Percentiles rank a stretch among this genome's conserved stretches.
These are phyloP conservation scores for Anisogramma anomala DNA, from an alignment of 2,329 filamentous ascomycete genomes.

Conservation along the genomic window DNA sequence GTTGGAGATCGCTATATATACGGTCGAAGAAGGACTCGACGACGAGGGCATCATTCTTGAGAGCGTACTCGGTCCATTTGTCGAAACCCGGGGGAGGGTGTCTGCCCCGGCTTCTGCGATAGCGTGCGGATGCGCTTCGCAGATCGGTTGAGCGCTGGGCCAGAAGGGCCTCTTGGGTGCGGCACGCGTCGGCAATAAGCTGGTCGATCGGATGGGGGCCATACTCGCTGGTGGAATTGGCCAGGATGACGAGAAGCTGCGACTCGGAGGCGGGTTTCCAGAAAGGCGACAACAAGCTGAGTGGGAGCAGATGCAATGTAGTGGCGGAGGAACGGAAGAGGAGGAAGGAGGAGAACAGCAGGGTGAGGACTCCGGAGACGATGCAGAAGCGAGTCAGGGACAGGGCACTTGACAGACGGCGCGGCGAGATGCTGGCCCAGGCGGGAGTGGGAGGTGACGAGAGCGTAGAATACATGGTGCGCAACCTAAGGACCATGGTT, in stretches of 20 bases:
- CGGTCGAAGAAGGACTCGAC: constrained; percentile 41
- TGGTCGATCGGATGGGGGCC: constrained; percentile 32
- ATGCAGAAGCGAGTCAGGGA: constrained; percentile 10
- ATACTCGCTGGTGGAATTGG: constrained; percentile 5
- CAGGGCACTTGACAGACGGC: constrained; percentile 6
- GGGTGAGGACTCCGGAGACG: constrained; percentile 8
- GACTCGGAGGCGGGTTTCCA: constrained; percentile 14
- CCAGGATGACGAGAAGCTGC: constrained; percentile 13
- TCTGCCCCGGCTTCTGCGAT: constrained; percentile 34
- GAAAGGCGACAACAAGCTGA: constrained; percentile 6
- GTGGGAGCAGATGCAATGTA: constrained; percentile 3
- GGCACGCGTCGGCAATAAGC: constrained; percentile 30
- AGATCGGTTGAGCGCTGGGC: constrained; percentile 32
- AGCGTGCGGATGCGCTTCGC: constrained; percentile 32
- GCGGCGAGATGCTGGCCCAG: constrained; percentile 9
- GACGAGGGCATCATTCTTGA: constrained; percentile 29
- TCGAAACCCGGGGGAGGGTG: constrained; percentile 39
- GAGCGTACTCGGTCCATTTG: constrained; percentile 34
- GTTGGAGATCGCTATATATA: constrained; percentile 39
- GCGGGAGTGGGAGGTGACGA: constrained; percentile 7
- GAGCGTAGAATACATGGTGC: constrained; percentile 4
- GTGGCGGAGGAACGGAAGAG: constrained; percentile 9
- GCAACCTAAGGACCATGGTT: not conserved
- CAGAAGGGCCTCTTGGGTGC: constrained; percentile 27
- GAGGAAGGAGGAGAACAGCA: constrained; percentile 11